A percentile compares a stretch with the other conserved stretches of the same genome.
Conservation (phyloP, 108 stramenopile species). For the Nitzschia inconspicua region DNA sequence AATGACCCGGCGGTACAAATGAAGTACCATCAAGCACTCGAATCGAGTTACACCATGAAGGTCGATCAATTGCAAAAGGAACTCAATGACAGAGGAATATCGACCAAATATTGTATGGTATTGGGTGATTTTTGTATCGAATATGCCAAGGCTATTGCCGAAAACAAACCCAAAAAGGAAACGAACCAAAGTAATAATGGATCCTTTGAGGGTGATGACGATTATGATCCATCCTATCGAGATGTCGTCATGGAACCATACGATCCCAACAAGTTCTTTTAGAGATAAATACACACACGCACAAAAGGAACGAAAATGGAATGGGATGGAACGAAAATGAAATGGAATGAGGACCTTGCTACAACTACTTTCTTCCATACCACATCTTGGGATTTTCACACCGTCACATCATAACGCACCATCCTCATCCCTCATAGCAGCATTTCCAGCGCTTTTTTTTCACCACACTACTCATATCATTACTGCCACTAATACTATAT, state of each 20-base stretch:
- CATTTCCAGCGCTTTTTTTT: too few relatives aligned
- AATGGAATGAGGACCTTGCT: too few relatives aligned
- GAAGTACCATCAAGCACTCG: conserved; percentile 45
- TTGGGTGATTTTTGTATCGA: conserved; percentile 59
- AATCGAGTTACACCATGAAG: conserved; percentile 48
- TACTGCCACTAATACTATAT: too few relatives aligned
- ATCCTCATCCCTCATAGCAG: too few relatives aligned
- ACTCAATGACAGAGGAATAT: conserved; percentile 50
- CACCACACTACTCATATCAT: too few relatives aligned
- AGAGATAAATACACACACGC: too few relatives aligned
- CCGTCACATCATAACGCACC: too few relatives aligned
- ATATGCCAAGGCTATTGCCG: conserved; percentile 50
- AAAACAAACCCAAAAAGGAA: conserved; percentile 18
- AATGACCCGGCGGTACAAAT: not conserved
- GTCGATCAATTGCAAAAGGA: conserved; percentile 57
- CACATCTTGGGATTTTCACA: too few relatives aligned
- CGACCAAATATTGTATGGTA: conserved; percentile 61
- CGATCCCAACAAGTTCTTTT: too few relatives aligned
- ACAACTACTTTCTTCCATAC: too few relatives aligned
- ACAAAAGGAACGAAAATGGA: too few relatives aligned
- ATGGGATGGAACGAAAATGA: too few relatives aligned
- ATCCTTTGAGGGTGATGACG: not conserved
- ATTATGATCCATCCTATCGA: conserved; percentile 6
- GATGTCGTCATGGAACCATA: conserved; percentile 16
- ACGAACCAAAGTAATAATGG: not conserved